These are phyloP conservation scores for Tardiomyces blankii DNA, from an alignment of 1,139 yeast genomes.

Conservation along the genomic window DNA sequence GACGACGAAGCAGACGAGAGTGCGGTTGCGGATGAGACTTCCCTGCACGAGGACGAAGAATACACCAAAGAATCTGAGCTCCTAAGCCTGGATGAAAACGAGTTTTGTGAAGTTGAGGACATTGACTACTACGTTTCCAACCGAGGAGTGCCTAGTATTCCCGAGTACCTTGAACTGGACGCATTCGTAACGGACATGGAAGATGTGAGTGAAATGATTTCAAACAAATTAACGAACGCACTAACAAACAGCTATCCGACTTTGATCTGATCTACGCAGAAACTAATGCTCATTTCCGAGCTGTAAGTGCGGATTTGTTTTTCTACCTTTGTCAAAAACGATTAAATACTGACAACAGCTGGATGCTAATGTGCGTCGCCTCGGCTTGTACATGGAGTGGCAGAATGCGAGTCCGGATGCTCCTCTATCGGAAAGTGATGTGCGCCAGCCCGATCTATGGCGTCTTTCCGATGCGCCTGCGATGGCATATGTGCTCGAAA, in stretches of 20 bases:
- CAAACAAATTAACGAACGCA: no score
- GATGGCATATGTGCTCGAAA: constrained; percentile 10
- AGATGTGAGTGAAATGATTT: background rate
- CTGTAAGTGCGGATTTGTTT: background rate
- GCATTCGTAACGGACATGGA: background rate
- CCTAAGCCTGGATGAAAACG: background rate
- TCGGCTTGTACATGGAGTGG: constrained; percentile 5
- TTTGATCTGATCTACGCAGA: constrained; percentile 10
- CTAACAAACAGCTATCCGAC: background rate
- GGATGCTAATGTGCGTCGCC: constrained; percentile 4
- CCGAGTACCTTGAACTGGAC: background rate
- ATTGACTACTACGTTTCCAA: background rate
- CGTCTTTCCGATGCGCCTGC: constrained; percentile 11
- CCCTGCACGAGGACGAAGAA: background rate
- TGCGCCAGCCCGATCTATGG: constrained; percentile 12
- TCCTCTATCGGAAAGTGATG: constrained; percentile 8
- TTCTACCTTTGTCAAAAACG: no score
- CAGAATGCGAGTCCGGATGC: constrained; percentile 3
- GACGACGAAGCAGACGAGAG: constrained; percentile 2
- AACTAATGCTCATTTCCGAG: constrained; percentile 11
- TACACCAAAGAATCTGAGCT: background rate
- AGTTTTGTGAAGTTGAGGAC: background rate
- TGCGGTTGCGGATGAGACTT: background rate
- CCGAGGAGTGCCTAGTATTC: background rate
- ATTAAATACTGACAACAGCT: background rate